These are phyloP conservation scores for Botryotinia narcissicola DNA, from an alignment of 2,329 filamentous ascomycete genomes.

Conservation along the genomic window DNA sequence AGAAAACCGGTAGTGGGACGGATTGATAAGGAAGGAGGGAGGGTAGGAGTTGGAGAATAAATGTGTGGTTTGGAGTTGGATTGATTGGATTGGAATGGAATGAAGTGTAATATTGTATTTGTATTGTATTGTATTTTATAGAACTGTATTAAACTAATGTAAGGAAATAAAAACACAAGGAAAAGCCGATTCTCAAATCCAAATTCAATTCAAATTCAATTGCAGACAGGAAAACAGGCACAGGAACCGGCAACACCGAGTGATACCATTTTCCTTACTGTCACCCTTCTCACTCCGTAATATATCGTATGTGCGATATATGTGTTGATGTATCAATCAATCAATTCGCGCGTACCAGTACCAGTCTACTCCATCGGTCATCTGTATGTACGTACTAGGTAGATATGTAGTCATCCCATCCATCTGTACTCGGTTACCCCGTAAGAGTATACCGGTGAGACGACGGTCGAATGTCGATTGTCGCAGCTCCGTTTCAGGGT, in stretches of 20 bases:
- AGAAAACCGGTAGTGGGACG: neutral
- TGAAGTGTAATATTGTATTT: too few species aligned
- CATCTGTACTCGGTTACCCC: neutral
- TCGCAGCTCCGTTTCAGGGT: neutral
- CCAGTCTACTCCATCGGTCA: too few species aligned
- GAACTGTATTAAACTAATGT: neutral
- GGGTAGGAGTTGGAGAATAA: neutral
- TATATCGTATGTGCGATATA: too few species aligned
- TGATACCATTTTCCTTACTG: neutral
- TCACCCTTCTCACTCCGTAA: too few species aligned
- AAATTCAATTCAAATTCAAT: neutral
- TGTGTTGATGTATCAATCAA: too few species aligned
- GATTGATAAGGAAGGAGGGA: neutral
- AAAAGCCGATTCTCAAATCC: neutral
- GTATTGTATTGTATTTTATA: neutral
- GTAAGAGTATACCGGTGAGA: neutral
- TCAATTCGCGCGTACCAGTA: too few species aligned
- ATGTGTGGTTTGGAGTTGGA: too few species aligned
- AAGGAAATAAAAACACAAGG: neutral
- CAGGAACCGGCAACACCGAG: neutral
- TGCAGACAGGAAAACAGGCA: neutral
- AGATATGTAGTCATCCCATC: neutral
- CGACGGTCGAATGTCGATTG: too few species aligned
- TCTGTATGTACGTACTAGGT: too few species aligned
- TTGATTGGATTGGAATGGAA: neutral